These are phyloP conservation scores for Eutrema japonicum DNA, from an alignment of 345 rosid genomes.

Conservation along the genomic window DNA sequence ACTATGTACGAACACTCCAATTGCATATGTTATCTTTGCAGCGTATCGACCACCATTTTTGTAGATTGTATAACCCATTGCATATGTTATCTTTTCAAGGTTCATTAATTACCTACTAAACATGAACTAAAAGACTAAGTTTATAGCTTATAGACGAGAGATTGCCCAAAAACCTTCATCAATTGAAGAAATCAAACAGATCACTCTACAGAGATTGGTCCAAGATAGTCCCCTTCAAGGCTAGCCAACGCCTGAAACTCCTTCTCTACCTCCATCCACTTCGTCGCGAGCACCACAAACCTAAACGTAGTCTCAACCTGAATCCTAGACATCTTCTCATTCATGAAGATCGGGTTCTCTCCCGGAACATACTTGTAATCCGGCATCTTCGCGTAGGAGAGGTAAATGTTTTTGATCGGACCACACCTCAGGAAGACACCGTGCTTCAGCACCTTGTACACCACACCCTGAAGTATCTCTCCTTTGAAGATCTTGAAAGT, in stretches of 20 bases:
- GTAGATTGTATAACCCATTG: no score
- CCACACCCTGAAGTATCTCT: conserved; percentile 71
- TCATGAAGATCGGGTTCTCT: conserved; percentile 72
- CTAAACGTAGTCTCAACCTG: conserved; percentile 59
- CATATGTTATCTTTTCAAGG: no score
- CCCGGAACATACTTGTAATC: conserved; percentile 66
- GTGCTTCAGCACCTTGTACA: conserved; percentile 76
- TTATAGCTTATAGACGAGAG: not conserved
- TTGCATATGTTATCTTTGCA: no score
- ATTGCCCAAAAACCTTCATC: conserved; percentile 5
- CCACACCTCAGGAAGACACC: conserved; percentile 86
- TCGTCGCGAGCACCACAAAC: conserved; percentile 67
- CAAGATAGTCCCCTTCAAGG: conserved; percentile 78
- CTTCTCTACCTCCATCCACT: conserved; percentile 81
- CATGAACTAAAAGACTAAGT: conserved; percentile 11
- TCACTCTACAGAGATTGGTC: conserved; percentile 54
- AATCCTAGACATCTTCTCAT: conserved; percentile 64
- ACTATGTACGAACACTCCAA: no score
- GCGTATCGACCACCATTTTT: no score
- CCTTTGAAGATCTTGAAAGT: conserved; percentile 85
- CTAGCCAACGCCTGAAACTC: conserved; percentile 85
- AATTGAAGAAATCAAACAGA: conserved; percentile 6
- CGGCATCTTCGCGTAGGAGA: conserved; percentile 67
- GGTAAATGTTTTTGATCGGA: conserved; percentile 60
- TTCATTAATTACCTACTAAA: conserved; percentile 1